Conservation (phyloP, 208 protist species). For the Trypanosoma cruzi region DNA sequence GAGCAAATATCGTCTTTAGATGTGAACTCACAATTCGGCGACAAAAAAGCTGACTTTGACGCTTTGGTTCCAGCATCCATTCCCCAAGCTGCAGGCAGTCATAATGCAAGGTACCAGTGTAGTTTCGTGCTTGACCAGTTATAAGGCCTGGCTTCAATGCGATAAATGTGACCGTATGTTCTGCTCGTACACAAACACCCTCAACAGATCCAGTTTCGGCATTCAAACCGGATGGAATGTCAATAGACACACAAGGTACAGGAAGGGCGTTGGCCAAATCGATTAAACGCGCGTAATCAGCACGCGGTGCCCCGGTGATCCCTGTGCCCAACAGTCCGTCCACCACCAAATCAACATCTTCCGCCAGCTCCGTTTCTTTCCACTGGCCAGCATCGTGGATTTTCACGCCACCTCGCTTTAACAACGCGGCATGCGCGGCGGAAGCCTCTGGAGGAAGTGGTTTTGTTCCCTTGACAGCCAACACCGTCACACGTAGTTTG, state of each 20-base stretch:
- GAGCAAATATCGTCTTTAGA: constrained; percentile 40
- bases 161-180: constrained; percentile 83
- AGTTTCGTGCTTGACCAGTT: constrained; percentile 55
- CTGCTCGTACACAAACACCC: constrained; percentile 62
- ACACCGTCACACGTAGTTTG: constrained; percentile 55
- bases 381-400: constrained; percentile 5
- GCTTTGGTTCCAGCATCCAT: constrained; percentile 48
- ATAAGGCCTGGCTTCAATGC: constrained; percentile 84
- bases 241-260: constrained; percentile 71
- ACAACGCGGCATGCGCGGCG: constrained; percentile 43
- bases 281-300: constrained; percentile 66
- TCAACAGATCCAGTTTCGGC: constrained; percentile 66
- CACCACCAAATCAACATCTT: constrained; percentile 68
- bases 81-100: constrained; percentile 49
- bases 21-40: constrained; percentile 51
- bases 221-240: constrained; percentile 88
- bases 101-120: constrained; percentile 79
- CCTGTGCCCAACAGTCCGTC: constrained; percentile 86
- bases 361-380: neutral
- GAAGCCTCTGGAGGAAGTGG: constrained; percentile 63
- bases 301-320: constrained; percentile 55
- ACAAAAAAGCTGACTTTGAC: constrained; percentile 32
- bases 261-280: constrained; percentile 47
- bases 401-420: neutral
- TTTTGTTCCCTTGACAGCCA: constrained; percentile 51